A percentile compares a stretch with the other conserved stretches of the same genome.
These are phyloP conservation scores for Dendrobium huoshanense DNA, from an alignment of 106 monocot species.

Conservation along the genomic window DNA sequence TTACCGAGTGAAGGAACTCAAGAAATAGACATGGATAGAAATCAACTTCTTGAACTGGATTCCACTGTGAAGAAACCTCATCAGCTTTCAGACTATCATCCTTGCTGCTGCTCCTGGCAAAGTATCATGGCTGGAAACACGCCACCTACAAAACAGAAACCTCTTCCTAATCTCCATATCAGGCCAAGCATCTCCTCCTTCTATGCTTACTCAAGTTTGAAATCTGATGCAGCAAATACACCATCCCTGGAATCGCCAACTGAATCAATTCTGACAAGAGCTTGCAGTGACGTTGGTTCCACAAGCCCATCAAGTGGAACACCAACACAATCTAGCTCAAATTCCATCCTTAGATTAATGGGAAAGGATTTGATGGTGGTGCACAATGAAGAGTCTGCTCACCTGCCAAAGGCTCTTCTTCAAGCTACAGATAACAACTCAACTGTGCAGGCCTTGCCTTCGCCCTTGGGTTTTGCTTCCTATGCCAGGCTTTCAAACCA, in stretches of 20 bases:
- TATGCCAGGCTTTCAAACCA: background rate
- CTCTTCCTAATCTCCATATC: slow-evolving; percentile 5
- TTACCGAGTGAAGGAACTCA: background rate
- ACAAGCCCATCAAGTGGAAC: slow-evolving; percentile 7
- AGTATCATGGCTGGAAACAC: background rate
- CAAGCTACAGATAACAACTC: background rate
- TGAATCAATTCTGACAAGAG: slow-evolving; percentile 6
- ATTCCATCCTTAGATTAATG: slow-evolving; percentile 22
- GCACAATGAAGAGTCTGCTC: slow-evolving; percentile 12
- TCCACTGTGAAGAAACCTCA: background rate
- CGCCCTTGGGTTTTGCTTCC: slow-evolving; percentile 4
- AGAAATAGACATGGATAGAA: slow-evolving; percentile 4
- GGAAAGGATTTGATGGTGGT: slow-evolving; percentile 22
- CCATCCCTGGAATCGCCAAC: slow-evolving; percentile 12
- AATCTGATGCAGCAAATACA: background rate
- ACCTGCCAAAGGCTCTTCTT: background rate
- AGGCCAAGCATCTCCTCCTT: slow-evolving; percentile 9
- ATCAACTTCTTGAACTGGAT: background rate
- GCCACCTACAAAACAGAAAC: background rate
- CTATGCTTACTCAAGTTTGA: background rate
- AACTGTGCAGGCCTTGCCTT: background rate
- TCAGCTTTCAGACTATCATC: slow-evolving; percentile 2
- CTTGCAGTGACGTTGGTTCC: slow-evolving; percentile 3
- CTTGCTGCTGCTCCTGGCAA: slow-evolving; percentile 35
- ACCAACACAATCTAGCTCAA: slow-evolving; percentile 1